A percentile compares a stretch with the other conserved stretches of the same genome.
Evolutionary conservation across 495 filamentous ascomycete species (phyloP).

Genomic region (Aspergillus saccharolyticus): DNA sequence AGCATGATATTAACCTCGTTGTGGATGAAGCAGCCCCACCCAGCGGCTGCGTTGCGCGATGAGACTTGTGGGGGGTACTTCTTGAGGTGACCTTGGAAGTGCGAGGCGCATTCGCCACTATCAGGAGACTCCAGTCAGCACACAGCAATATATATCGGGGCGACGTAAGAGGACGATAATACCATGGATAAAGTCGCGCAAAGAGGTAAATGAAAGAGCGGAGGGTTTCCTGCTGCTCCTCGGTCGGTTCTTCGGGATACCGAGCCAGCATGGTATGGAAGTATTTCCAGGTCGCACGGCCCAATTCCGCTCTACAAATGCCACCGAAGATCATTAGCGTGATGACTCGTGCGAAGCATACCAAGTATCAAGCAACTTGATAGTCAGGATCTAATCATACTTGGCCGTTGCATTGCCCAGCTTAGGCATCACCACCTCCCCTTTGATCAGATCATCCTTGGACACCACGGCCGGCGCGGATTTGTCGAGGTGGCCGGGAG

Average conservation of each 20-base stretch:
- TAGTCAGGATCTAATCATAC: too few species aligned
- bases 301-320: constrained; percentile 68
- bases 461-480: constrained; percentile 18
- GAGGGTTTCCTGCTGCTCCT: constrained; percentile 78
- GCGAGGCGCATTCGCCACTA: constrained; percentile 88
- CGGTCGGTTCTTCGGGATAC: constrained; percentile 79
- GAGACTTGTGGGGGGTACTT: constrained; percentile 90
- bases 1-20: constrained; percentile 90
- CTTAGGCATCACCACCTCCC: constrained; percentile 79
- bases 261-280: constrained; percentile 94
- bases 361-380: too few species aligned
- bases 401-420: constrained; percentile 87
- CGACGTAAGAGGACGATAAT: constrained; percentile 7
- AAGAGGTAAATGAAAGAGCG: constrained; percentile 85
- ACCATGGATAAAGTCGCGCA: constrained; percentile 85
- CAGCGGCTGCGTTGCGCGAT: constrained; percentile 74
- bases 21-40: constrained; percentile 92
- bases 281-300: constrained; percentile 84
- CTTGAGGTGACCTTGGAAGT: constrained; percentile 77
- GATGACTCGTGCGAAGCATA: too few species aligned
- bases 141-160: not conserved
- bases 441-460: constrained; percentile 53
- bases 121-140: constrained; percentile 1
- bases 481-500: constrained; percentile 40
- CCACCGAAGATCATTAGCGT: constrained; percentile 3